A percentile compares a stretch with the other conserved stretches of the same genome.
These are phyloP conservation scores for Scheffersomyces amazonensis DNA, from an alignment of 805 yeast genomes.

Conservation along the genomic window DNA sequence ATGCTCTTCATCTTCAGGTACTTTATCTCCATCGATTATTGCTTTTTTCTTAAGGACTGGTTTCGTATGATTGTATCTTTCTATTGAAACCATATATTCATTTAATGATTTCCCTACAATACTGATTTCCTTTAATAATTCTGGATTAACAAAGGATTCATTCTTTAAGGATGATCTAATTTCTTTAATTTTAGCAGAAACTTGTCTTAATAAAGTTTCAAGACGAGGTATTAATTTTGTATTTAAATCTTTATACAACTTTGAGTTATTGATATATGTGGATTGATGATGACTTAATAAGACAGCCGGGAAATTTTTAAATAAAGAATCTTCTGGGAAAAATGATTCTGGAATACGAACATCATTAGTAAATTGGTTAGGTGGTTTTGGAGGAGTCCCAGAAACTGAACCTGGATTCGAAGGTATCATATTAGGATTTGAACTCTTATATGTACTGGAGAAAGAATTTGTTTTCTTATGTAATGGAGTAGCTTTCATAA, in stretches of 20 bases:
- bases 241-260: constrained; percentile 28
- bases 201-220: constrained; percentile 32
- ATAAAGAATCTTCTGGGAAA: constrained; percentile 16
- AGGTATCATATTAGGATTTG: not conserved
- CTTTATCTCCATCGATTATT: constrained; percentile 16
- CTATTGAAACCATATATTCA: constrained; percentile 28
- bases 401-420: not conserved
- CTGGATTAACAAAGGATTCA: constrained; percentile 38
- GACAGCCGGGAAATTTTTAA: constrained; percentile 28
- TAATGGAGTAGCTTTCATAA: constrained; percentile 6
- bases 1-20: constrained; percentile 21
- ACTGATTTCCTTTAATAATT: constrained; percentile 42
- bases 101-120: constrained; percentile 57
- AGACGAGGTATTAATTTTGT: constrained; percentile 34
- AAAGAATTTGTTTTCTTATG: constrained; percentile 1
- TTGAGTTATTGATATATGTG: constrained; percentile 21
- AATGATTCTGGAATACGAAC: constrained; percentile 16
- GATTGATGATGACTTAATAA: constrained; percentile 34
- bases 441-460: not conserved
- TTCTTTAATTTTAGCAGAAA: constrained; percentile 38
- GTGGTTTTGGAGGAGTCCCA: not conserved
- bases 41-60: constrained; percentile 24
- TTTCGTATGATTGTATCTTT: constrained; percentile 35
- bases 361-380: constrained; percentile 11
- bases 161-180: constrained; percentile 37